Percentiles rank a stretch among this genome's conserved stretches.
These are phyloP conservation scores for Sporobolomyces pararoseus DNA, from an alignment of 768 basidiomycete species.

Conservation along the genomic window DNA sequence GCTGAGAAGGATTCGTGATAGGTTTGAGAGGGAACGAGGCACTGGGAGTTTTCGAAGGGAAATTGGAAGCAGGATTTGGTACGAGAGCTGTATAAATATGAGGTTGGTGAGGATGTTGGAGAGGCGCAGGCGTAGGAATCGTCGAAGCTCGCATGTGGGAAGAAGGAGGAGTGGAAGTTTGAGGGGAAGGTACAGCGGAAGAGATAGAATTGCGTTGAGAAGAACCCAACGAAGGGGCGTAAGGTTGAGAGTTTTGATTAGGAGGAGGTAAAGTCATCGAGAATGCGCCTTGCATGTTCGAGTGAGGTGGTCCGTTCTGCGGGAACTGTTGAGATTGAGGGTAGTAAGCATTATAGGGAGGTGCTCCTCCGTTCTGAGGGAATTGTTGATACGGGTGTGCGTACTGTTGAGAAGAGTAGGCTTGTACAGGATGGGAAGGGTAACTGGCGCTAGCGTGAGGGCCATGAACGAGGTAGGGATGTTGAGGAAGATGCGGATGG, in stretches of 20 bases:
- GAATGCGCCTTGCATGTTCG: not conserved
- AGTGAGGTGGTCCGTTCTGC: too few relatives aligned
- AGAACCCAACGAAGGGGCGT: not conserved
- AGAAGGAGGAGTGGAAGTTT: not conserved
- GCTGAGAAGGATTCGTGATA: not conserved
- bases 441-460: slow-evolving; percentile 3
- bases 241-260: not conserved
- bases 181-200: not conserved
- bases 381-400: not conserved
- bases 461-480: slow-evolving; percentile 9
- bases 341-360: not conserved
- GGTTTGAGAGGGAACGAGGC: too few relatives aligned
- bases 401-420: not conserved
- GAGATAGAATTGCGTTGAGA: not conserved
- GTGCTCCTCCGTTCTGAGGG: not conserved
- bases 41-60: too few relatives aligned
- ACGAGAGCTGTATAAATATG: not conserved
- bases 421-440: not conserved
- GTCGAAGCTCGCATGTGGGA: slow-evolving; percentile 5
- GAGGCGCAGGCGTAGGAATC: not conserved
- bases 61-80: not conserved
- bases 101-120: not conserved
- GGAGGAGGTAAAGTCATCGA: slow-evolving; percentile 3
- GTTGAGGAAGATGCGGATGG: not conserved
- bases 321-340: not conserved